Evolutionary conservation across 2,329 filamentous ascomycete species (phyloP).

Genomic region (Talaromyces sp.): DNA sequence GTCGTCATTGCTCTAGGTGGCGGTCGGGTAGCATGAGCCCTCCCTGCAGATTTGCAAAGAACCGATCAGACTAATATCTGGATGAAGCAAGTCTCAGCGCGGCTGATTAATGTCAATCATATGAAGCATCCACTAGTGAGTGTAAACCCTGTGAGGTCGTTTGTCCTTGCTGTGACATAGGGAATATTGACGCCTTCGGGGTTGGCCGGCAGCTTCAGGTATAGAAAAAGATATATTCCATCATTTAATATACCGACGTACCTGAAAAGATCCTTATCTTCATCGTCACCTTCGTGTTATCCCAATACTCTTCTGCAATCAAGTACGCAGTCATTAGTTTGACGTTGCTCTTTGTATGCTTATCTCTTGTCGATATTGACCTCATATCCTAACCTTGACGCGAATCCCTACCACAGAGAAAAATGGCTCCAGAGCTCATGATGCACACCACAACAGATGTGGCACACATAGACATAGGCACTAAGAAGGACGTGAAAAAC

Average conservation of each 20-base stretch:
- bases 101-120: not conserved
- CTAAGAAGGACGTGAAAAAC: not conserved
- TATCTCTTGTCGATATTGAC: not conserved
- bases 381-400: not conserved
- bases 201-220: not conserved
- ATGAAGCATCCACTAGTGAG: not conserved
- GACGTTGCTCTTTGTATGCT: constrained; percentile 1
- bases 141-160: not conserved
- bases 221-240: constrained; percentile 2
- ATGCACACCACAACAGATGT: not conserved
- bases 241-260: not conserved
- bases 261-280: not conserved
- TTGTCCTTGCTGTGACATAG: not conserved
- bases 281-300: not conserved
- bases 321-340: not conserved
- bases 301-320: not conserved
- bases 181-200: not conserved
- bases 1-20: not conserved
- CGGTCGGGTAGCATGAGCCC: not conserved
- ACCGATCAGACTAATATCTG: not conserved
- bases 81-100: not conserved
- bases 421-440: not conserved
- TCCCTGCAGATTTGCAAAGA: not conserved
- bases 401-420: not conserved
- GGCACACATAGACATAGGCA: not conserved